Evolutionary conservation across 2,329 filamentous ascomycete genomes (phyloP).

Genomic region (Aspergillus melleus): DNA sequence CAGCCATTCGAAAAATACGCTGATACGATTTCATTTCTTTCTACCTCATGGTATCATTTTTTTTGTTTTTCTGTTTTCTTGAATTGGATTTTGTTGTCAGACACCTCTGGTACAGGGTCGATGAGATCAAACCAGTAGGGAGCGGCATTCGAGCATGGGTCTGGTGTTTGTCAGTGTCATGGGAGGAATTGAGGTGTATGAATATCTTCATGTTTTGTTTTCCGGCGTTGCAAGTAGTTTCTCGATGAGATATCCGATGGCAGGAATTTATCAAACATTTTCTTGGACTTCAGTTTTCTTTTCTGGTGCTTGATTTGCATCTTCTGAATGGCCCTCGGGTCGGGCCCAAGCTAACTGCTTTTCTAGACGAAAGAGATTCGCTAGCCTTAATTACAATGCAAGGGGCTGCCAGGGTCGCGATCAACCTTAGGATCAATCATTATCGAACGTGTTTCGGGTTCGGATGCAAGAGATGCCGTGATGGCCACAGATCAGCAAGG

Average conservation of each 20-base stretch:
- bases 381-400: background rate
- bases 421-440: too few species aligned
- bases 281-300: background rate
- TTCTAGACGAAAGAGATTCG: background rate
- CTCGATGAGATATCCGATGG: background rate
- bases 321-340: background rate
- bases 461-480: background rate
- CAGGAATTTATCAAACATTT: background rate
- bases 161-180: constrained; percentile 6
- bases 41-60: constrained; percentile 1
- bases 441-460: background rate
- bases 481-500: background rate
- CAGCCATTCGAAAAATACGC: background rate
- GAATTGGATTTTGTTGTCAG: background rate
- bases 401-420: background rate
- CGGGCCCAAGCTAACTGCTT: background rate
- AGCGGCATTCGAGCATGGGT: constrained; percentile 1
- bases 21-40: constrained; percentile 8
- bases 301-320: background rate
- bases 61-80: constrained; percentile 2
- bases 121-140: background rate
- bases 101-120: background rate
- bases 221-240: background rate
- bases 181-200: constrained; percentile 6
- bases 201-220: constrained; percentile 1